Percentiles rank a stretch among this genome's conserved stretches.
Conservation (phyloP, 2,329 filamentous ascomycete species). For the Talaromyces sp. region DNA sequence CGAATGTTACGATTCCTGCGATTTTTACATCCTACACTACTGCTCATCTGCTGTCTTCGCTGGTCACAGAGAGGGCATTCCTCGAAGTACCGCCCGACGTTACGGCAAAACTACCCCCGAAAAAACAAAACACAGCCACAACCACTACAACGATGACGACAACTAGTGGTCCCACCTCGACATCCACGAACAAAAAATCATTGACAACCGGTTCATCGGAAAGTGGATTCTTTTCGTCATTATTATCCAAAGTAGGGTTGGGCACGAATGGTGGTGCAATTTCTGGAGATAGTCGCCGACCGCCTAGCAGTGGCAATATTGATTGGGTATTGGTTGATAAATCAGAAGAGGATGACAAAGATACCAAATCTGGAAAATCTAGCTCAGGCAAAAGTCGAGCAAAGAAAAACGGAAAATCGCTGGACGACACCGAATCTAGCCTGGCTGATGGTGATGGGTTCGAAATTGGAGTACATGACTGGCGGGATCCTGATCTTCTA, state of each 20-base stretch:
- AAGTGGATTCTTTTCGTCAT: conserved; percentile 35
- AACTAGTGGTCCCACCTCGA: conserved; percentile 1
- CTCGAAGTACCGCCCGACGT: conserved; percentile 19
- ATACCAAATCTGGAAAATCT: conserved; percentile 15
- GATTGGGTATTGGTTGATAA: conserved; percentile 68
- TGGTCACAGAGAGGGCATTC: conserved; percentile 53
- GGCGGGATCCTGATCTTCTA: conserved; percentile 72
- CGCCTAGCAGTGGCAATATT: conserved; percentile 66
- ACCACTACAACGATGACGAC: conserved; percentile 17
- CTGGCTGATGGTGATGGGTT: conserved; percentile 56
- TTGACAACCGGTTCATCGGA: conserved; percentile 14
- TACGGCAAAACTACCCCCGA: conserved; percentile 38
- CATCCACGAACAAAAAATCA: not conserved
- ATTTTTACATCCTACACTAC: conserved; percentile 94
- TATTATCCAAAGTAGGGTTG: conserved; percentile 41
- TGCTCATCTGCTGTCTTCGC: conserved; percentile 81
- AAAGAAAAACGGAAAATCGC: conserved; percentile 16
- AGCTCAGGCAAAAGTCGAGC: conserved; percentile 23
- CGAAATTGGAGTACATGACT: conserved; percentile 79
- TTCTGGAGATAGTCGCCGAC: conserved; percentile 52
- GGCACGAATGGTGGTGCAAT: conserved; percentile 22
- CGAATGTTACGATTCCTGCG: conserved; percentile 88
- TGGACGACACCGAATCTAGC: conserved; percentile 18
- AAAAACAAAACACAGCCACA: conserved; percentile 15
- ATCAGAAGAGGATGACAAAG: conserved; percentile 49